phyloP scores from a whole-genome alignment of 176 grass and related monocot species.

The Juncus inflexus region DNA sequence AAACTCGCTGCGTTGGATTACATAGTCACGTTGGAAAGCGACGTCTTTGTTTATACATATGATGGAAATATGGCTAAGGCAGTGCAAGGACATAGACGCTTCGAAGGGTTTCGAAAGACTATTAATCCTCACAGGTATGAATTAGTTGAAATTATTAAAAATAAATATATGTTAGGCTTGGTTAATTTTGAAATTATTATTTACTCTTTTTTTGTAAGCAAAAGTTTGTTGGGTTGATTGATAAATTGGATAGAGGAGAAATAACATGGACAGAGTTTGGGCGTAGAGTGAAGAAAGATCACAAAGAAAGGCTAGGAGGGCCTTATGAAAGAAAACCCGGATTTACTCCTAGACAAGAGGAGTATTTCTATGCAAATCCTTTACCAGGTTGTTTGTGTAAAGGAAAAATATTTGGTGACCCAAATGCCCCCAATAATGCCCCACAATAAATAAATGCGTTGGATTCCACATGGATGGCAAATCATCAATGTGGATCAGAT shows the following conservation, averaged over 20 bases:
- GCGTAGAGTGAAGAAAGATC: conserved; percentile 35
- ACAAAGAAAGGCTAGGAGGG: conserved; percentile 50
- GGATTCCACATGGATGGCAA: too few species aligned
- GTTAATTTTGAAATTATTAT: background rate
- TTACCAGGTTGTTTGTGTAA: conserved; percentile 58
- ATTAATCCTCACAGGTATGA: conserved; percentile 68
- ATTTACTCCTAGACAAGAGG: conserved; percentile 44
- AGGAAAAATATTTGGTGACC: background rate
- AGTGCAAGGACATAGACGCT: conserved; percentile 61
- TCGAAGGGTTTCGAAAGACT: conserved; percentile 65
- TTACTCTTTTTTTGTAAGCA: conserved; percentile 23
- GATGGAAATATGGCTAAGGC: conserved; percentile 90
- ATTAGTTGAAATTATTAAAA: background rate
- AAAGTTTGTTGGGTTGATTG: conserved; percentile 56
- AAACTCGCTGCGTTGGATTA: conserved; percentile 74
- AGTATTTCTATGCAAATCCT: conserved; percentile 71
- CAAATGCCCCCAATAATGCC: too few species aligned
- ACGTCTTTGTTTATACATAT: conserved; percentile 70
- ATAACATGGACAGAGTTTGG: conserved; percentile 50
- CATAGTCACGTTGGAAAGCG: conserved; percentile 51
- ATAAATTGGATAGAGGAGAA: conserved; percentile 40
- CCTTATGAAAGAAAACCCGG: conserved; percentile 51
- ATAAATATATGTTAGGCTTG: background rate
- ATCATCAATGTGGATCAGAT: too few species aligned
- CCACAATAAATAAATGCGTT: too few species aligned